phyloP scores from a whole-genome alignment of 495 filamentous ascomycete species.

The Tuber aestivum region DNA sequence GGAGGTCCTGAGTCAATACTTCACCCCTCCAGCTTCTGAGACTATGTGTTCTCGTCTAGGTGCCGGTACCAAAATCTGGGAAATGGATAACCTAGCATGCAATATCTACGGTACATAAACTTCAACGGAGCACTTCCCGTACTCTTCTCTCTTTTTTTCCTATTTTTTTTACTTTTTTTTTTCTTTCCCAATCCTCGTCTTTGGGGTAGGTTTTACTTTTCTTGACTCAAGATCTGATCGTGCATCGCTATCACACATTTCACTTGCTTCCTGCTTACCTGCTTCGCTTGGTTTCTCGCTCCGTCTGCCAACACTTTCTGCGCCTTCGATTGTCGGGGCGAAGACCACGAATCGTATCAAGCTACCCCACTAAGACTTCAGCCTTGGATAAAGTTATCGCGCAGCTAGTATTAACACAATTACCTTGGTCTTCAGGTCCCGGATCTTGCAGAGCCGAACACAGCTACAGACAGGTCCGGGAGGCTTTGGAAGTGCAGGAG shows the following conservation, averaged over 20 bases:
- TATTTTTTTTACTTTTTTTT: too few species aligned
- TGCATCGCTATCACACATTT: neutral
- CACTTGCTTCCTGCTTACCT: neutral
- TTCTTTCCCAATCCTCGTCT: neutral
- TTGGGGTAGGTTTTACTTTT: neutral
- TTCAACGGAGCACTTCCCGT: neutral
- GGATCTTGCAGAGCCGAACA: neutral
- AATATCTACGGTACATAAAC: neutral
- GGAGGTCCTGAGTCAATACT: neutral
- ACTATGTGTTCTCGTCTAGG: neutral
- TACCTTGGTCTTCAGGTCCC: neutral
- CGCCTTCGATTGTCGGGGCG: neutral
- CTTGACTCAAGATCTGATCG: conserved; percentile 1
- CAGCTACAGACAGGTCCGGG: neutral
- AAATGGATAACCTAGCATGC: neutral
- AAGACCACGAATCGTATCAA: neutral
- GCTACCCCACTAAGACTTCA: neutral
- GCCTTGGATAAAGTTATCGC: neutral
- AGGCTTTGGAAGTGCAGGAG: neutral
- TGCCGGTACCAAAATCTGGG: neutral
- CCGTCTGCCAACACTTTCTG: neutral
- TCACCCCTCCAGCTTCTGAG: neutral
- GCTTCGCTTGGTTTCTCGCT: neutral
- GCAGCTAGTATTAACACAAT: neutral
- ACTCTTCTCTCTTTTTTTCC: neutral